Evolutionary conservation across 345 rosid species (phyloP).

Genomic region (Lumnitzera littorea): DNA sequence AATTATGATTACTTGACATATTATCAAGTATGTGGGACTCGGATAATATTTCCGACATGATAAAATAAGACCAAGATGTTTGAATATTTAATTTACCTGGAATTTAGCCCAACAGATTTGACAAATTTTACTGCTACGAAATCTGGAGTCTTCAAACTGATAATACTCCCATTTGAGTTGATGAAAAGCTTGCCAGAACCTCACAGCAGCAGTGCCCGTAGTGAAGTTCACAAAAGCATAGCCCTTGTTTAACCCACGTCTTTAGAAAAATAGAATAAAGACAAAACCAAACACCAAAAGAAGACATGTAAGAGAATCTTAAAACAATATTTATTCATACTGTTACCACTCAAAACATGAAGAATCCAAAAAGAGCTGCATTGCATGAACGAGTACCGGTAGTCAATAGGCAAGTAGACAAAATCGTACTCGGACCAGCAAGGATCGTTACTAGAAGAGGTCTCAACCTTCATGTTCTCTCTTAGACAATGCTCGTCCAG

Average conservation of each 20-base stretch:
- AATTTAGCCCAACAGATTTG: conserved; percentile 31
- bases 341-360: not conserved
- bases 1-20: too few species aligned
- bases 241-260: conserved; percentile 34
- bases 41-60: too few species aligned
- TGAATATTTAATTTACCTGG: conserved; percentile 18
- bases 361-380: not conserved
- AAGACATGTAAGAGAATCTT: not conserved
- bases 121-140: conserved; percentile 29
- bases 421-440: conserved; percentile 33
- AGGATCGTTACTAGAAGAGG: not conserved
- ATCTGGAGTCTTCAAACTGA: conserved; percentile 4
- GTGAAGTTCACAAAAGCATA: conserved; percentile 52
- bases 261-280: not conserved
- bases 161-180: conserved; percentile 30
- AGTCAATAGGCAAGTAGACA: conserved; percentile 42
- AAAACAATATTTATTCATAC: not conserved
- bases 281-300: not conserved
- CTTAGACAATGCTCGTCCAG: conserved; percentile 35
- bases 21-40: too few species aligned
- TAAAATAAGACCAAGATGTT: too few species aligned
- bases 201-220: conserved; percentile 17
- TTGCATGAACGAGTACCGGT: conserved; percentile 16
- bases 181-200: conserved; percentile 28
- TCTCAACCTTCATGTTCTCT: conserved; percentile 19